A percentile compares a stretch with the other conserved stretches of the same genome.
Evolutionary conservation across 371 early-diverging fungal genomes (phyloP).

Genomic region (Mucor circinelloides): DNA sequence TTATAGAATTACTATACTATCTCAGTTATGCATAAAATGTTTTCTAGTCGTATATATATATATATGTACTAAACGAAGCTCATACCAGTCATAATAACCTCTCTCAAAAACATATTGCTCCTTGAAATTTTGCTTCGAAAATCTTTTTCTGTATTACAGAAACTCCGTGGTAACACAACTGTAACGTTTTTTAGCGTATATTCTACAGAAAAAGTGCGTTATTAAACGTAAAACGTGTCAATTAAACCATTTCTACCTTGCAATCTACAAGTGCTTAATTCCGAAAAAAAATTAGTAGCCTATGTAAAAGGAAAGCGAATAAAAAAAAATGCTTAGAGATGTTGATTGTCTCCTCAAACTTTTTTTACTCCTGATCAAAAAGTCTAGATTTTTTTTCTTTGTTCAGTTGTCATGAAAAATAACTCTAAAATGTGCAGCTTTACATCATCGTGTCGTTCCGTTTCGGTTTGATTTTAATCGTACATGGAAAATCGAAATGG

Average conservation of each 20-base stretch:
- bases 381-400: background rate
- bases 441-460: background rate
- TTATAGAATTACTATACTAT: background rate
- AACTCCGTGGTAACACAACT: background rate
- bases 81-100: background rate
- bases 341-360: background rate
- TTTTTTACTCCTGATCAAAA: background rate
- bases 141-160: slow-evolving; percentile 6
- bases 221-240: background rate
- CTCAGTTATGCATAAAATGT: background rate
- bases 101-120: background rate
- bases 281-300: background rate
- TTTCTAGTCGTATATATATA: background rate
- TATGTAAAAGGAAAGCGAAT: no score
- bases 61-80: no score
- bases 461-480: no score
- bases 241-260: background rate
- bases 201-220: background rate
- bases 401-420: background rate
- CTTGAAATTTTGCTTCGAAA: background rate
- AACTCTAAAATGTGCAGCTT: background rate
- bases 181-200: background rate
- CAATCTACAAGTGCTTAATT: background rate
- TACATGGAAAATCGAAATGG: background rate
- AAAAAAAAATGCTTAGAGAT: no score